These are phyloP conservation scores for Aureobasidium pullulans DNA, from an alignment of 2,329 filamentous ascomycete genomes.

Conservation along the genomic window DNA sequence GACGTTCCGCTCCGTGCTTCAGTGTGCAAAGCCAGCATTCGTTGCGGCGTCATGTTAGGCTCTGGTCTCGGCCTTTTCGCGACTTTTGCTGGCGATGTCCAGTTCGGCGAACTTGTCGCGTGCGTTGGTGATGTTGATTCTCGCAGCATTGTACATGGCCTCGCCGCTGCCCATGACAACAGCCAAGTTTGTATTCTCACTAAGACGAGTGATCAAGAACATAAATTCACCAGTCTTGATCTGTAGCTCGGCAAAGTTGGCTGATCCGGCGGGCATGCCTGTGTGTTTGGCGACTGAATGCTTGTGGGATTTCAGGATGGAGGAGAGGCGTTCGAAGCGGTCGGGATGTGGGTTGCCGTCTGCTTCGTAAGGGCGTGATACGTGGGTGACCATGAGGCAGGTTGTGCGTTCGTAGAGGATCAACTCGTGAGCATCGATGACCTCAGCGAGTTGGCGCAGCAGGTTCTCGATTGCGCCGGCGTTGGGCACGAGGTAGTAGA, in stretches of 20 bases:
- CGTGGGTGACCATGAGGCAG: slow-evolving; percentile 91
- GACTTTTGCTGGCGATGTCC: slow-evolving; percentile 32
- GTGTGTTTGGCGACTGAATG: slow-evolving; percentile 68
- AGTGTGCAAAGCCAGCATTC: background rate
- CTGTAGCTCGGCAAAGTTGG: slow-evolving; percentile 74
- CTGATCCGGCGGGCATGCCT: slow-evolving; percentile 69
- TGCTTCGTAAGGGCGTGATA: slow-evolving; percentile 66
- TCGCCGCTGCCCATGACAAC: slow-evolving; percentile 87
- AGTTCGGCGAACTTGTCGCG: slow-evolving; percentile 69
- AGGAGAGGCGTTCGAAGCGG: slow-evolving; percentile 88
- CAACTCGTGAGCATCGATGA: slow-evolving; percentile 88
- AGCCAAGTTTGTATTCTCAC: slow-evolving; percentile 94
- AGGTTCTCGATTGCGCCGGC: slow-evolving; percentile 80
- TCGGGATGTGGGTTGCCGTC: slow-evolving; percentile 77
- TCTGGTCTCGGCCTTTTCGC: slow-evolving; percentile 4
- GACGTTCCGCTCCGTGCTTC: background rate
- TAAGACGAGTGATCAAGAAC: slow-evolving; percentile 91
- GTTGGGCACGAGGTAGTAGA: slow-evolving; percentile 96
- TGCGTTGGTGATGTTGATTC: slow-evolving; percentile 83
- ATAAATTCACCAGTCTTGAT: slow-evolving; percentile 77
- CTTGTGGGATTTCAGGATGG: slow-evolving; percentile 98
- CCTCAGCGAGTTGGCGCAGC: slow-evolving; percentile 69
- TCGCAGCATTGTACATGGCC: slow-evolving; percentile 80
- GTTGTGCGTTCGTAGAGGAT: slow-evolving; percentile 93
- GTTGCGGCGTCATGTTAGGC: background rate